phyloP scores from a whole-genome alignment of 2,329 filamentous ascomycete genomes.

The Decorospora gaudefroyi region DNA sequence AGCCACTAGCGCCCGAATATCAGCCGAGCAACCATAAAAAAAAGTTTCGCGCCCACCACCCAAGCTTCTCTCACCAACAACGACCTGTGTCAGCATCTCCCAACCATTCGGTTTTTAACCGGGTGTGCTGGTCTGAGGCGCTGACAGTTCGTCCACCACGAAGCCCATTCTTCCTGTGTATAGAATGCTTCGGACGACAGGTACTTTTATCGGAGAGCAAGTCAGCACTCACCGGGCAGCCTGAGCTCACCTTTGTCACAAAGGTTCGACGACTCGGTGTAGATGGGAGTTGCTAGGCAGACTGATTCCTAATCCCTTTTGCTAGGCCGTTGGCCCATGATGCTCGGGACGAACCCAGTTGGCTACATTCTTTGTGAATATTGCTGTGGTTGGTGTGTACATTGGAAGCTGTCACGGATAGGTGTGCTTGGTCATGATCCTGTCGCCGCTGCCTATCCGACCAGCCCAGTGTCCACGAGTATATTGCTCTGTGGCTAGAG shows the following conservation, averaged over 20 bases:
- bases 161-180: constrained; percentile 73
- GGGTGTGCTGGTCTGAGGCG: constrained; percentile 72
- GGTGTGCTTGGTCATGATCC: no score
- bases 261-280: constrained; percentile 48
- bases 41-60: constrained; percentile 28
- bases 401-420: no score
- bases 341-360: constrained; percentile 84
- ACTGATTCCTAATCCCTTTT: constrained; percentile 66
- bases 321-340: constrained; percentile 89
- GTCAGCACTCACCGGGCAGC: constrained; percentile 59
- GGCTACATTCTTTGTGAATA: constrained; percentile 68
- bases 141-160: constrained; percentile 79
- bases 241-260: constrained; percentile 50
- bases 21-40: constrained; percentile 35
- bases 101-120: constrained; percentile 55
- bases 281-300: constrained; percentile 41
- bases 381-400: no score
- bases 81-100: constrained; percentile 87
- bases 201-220: constrained; percentile 82
- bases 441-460: no score
- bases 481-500: no score
- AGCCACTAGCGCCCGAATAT: constrained; percentile 22
- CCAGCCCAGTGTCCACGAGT: no score
- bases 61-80: constrained; percentile 54
- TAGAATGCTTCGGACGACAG: constrained; percentile 90